phyloP scores from a whole-genome alignment of 2,329 filamentous ascomycete genomes.

The Arthroderma uncinatum region DNA sequence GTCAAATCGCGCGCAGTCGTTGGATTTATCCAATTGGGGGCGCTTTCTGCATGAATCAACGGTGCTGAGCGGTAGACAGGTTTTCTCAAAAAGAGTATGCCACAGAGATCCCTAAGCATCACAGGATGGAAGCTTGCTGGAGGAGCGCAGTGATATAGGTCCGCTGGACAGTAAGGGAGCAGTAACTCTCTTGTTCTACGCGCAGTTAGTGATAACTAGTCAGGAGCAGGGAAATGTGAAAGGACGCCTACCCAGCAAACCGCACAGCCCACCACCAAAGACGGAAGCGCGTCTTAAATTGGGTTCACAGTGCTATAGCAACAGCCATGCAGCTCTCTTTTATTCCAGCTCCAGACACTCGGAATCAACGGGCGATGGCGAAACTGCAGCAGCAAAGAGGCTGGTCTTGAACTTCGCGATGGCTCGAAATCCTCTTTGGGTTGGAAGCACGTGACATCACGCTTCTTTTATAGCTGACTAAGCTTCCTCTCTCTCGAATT shows the following conservation, averaged over 20 bases:
- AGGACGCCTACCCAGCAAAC: neutral
- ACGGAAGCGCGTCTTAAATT: neutral
- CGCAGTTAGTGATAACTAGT: neutral
- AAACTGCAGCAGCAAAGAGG: neutral
- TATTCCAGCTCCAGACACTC: neutral
- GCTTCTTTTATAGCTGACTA: neutral
- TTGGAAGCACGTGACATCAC: neutral
- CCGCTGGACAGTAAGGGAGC: neutral
- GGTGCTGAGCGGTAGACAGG: neutral
- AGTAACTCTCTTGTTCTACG: neutral
- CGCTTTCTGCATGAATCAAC: neutral
- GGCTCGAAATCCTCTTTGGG: neutral
- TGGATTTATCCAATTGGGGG: neutral
- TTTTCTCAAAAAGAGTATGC: no score
- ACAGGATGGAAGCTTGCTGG: neutral
- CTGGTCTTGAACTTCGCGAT: neutral
- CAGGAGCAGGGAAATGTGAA: neutral
- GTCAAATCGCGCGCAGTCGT: neutral
- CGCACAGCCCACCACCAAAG: neutral
- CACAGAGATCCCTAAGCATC: neutral
- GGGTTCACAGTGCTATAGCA: neutral
- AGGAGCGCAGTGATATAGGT: neutral
- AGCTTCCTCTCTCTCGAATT: neutral
- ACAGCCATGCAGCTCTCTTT: neutral
- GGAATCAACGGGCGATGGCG: neutral